Base-by-base conservation (phyloP, 306 rosid species). In the Quillaja saponaria region DNA sequence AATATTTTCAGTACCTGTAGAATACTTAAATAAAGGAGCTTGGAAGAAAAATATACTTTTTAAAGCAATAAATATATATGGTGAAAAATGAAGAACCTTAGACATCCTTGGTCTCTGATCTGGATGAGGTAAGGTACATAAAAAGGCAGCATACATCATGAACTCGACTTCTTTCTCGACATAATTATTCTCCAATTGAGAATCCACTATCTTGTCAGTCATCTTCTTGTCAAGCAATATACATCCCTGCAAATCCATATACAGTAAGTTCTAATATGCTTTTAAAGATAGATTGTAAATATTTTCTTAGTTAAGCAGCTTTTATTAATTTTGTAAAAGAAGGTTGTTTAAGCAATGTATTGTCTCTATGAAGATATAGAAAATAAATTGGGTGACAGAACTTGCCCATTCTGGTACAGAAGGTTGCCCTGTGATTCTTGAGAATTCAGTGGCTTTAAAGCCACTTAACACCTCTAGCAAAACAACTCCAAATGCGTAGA, bases 1-100 rank as follows among this genome's bases (percentile, higher is more conserved):
- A 62, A 16, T 71, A 71, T 70, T 19, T 70, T 70, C 68, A 70
- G 16, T 1, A 62, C 58, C 69, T 62, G 69, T n/a, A n/a, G n/a
- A n/a, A 19, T 46, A 38, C 3, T 8, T 1, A 66, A 14, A 37
- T 8, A 54, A 10, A 52, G 7, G 25, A 12, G 9, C 8, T 10
- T 20, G 13, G 3, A 13, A 19, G 42, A 18, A 34, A 38, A 19
- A 47, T 15, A 54, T 49, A 44, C 31, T 11, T 20, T 6, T 5
- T 13, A 3, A 12, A 25, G 3, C 9, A 8, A 3, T 20, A 16
- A 45, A 15, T 18, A 35, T n/a, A 17, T 46, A 34, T 16, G 14
- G 46, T 1, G 0, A 28, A 19, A 48, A 39, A 34, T 45, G 13
- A 44, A 49, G 34, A 17, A 69, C 74, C 74, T 69, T 45, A 33